A percentile compares a stretch with the other conserved stretches of the same genome.
phyloP scores from a whole-genome alignment of 1,284 basidiomycete species.

The Sanghuangporus sanghuang region DNA sequence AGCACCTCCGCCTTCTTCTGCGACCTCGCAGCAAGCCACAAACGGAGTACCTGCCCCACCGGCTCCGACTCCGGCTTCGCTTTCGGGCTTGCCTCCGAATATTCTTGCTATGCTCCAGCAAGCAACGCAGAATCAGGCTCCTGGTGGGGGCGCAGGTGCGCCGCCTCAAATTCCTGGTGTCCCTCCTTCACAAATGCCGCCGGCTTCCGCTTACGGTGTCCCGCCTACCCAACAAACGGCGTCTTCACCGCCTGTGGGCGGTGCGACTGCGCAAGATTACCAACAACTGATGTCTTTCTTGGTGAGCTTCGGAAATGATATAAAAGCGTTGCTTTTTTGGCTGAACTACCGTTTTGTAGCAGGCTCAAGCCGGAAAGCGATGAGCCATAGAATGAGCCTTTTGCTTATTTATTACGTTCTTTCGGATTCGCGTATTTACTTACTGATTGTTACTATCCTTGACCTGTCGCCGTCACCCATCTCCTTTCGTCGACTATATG shows the following conservation, averaged over 20 bases:
- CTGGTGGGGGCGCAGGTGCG: conserved; percentile 23
- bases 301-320: conserved; percentile 30
- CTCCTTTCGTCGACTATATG: not conserved
- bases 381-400: not conserved
- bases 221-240: conserved; percentile 30
- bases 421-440: not conserved
- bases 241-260: not conserved
- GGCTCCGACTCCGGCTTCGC: conserved; percentile 19
- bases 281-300: conserved; percentile 53
- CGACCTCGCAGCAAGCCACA: not conserved
- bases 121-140: conserved; percentile 30
- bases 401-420: not conserved
- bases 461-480: not conserved
- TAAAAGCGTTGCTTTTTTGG: not conserved
- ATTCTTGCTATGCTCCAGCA: conserved; percentile 41
- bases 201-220: conserved; percentile 1
- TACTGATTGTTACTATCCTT: not conserved
- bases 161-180: conserved; percentile 25
- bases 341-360: not conserved
- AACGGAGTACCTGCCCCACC: conserved; percentile 3
- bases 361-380: conserved; percentile 11
- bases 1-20: conserved; percentile 4
- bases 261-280: conserved; percentile 33
- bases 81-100: conserved; percentile 51
- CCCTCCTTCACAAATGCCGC: conserved; percentile 28